Base-by-base conservation (phyloP, 495 filamentous ascomycete genomes). In the Aspergillus wentii region DNA sequence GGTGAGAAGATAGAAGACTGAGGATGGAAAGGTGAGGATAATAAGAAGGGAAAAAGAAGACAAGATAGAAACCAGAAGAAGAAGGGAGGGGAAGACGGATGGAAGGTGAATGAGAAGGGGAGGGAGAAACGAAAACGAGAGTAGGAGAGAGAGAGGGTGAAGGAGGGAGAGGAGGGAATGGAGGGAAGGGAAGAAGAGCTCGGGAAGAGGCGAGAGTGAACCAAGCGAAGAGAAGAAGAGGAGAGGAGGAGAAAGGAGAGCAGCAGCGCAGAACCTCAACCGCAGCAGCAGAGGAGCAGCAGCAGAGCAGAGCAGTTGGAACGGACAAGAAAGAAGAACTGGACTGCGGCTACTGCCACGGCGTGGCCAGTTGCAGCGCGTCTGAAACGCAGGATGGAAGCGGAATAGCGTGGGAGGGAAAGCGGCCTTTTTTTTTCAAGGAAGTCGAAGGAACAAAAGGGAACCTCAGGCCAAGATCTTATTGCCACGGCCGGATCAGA, bases 311-410 rank as follows among this genome's bases (percentile, higher is more conserved):
- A 46, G 25, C 25, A 39, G 21, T 38, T 32, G 35, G 38, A 44
- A 40, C 35, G 30, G 35, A 16, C 15, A 42, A 52, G 49, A 33
- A 45, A 43, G 38, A 43, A 30, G 17, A n/a, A 26, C n/a, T 20
- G 29, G 40, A 35, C 33, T 50, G 44, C 49, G 49, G 41, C 46
- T 49, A 51, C 56, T 48, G 46, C 43, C 45, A 48, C 43, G 51
- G 46, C 44, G 47, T 51, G 51, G 35, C 51, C 51, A 54, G 44
- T 46, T 45, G 49, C 45, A 45, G 46, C 45, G 50, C 52, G 46
- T 53, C 45, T 45, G 46, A 56, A 39, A 49, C 43, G 51, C 52
- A 54, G 46, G 47, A 44, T 46, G 41, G 54, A 60, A 60, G 41
- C 40, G 50, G 56, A 54, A 60, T 54, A 44, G 56, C 49, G 56